Evolutionary conservation across 352 stramenopile genomes (phyloP).

Genomic region (Phytopythium vexans): DNA sequence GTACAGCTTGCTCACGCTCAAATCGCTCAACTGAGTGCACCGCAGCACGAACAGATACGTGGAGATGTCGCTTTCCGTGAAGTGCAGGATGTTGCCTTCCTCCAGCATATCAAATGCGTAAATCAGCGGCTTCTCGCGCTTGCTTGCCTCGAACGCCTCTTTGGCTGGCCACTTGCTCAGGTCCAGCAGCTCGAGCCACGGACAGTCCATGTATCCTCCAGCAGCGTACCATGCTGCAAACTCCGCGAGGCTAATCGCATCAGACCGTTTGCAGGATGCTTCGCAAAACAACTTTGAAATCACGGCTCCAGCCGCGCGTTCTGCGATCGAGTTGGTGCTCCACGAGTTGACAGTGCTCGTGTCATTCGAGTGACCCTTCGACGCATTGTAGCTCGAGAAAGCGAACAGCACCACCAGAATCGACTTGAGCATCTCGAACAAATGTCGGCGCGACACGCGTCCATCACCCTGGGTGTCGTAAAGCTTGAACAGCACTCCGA

Average conservation of each 20-base stretch:
- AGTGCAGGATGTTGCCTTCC: constrained; percentile 82
- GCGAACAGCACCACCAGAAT: constrained; percentile 81
- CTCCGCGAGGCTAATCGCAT: constrained; percentile 90
- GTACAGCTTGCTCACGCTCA: constrained; percentile 78
- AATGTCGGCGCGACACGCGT: constrained; percentile 58
- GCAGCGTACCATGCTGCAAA: constrained; percentile 97
- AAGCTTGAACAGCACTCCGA: constrained; percentile 85
- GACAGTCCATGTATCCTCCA: constrained; percentile 92
- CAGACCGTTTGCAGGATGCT: constrained; percentile 47
- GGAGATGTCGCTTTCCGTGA: constrained; percentile 81
- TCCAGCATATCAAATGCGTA: constrained; percentile 87
- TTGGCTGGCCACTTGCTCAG: constrained; percentile 94
- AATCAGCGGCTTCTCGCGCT: constrained; percentile 78
- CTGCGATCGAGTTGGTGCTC: constrained; percentile 81
- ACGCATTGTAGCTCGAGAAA: constrained; percentile 79
- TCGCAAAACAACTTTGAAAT: constrained; percentile 89
- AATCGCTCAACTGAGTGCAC: constrained; percentile 69
- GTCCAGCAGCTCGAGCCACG: constrained; percentile 96
- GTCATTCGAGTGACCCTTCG: constrained; percentile 57
- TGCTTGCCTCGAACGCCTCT: constrained; percentile 84
- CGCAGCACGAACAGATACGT: constrained; percentile 84
- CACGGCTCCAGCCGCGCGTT: constrained; percentile 84
- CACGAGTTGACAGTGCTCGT: constrained; percentile 48
- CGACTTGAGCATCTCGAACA: constrained; percentile 83
- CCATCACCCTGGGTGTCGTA: constrained; percentile 66